These are phyloP conservation scores for Metschnikowia cerradonensis DNA, from an alignment of 805 yeast species.

Conservation along the genomic window DNA sequence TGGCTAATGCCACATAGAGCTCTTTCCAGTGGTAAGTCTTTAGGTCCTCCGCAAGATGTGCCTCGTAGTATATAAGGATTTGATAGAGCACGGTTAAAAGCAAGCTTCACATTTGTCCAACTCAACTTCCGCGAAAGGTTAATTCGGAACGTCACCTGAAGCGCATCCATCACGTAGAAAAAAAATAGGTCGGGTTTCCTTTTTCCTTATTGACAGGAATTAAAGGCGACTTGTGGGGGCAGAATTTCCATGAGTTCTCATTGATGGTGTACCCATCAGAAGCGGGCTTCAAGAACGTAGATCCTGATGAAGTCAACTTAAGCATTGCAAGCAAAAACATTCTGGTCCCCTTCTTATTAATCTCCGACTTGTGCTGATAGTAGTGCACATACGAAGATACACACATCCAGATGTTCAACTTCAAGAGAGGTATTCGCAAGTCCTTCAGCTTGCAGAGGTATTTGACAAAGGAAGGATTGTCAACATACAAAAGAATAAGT, in stretches of 20 bases:
- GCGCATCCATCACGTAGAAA: constrained; percentile 23
- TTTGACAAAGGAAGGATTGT: constrained; percentile 9
- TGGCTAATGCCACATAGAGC: constrained; percentile 27
- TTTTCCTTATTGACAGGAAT: constrained; percentile 21
- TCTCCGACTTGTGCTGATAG: constrained; percentile 31
- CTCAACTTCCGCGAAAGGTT: constrained; percentile 36
- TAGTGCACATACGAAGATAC: constrained; percentile 36
- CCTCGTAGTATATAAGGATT: constrained; percentile 18
- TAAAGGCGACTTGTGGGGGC: constrained; percentile 37
- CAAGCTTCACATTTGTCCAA: constrained; percentile 27
- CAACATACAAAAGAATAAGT: constrained; percentile 7
- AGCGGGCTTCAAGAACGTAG: not conserved
- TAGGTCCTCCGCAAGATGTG: constrained; percentile 15
- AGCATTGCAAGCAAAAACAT: constrained; percentile 25
- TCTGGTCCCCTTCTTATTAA: constrained; percentile 24
- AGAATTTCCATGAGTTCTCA: constrained; percentile 40
- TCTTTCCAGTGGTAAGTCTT: constrained; percentile 34
- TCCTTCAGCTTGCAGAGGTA: constrained; percentile 3
- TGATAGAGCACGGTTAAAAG: constrained; percentile 24
- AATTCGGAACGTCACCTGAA: constrained; percentile 24
- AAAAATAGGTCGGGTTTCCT: constrained; percentile 23
- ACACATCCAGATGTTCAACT: constrained; percentile 33
- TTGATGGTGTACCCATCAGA: constrained; percentile 18
- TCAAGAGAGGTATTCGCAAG: constrained; percentile 11
- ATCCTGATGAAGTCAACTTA: constrained; percentile 20